Evolutionary conservation across 2,329 filamentous ascomycete genomes (phyloP).

Genomic region (Fusarium annulatum): DNA sequence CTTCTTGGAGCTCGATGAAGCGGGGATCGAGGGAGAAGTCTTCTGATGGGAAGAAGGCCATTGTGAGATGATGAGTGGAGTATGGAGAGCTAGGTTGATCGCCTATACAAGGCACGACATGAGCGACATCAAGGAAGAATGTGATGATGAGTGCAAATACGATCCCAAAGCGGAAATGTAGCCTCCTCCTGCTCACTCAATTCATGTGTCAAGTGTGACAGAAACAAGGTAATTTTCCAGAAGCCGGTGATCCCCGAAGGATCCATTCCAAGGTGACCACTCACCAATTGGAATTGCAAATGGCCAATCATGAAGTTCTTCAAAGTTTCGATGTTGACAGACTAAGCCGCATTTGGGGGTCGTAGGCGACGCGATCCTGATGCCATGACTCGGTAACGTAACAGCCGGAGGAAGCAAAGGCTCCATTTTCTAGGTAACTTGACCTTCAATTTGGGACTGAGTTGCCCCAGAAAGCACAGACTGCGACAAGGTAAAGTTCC

Average conservation of each 20-base stretch:
- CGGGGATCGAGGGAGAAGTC: slow-evolving; percentile 52
- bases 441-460: background rate
- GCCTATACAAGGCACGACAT: background rate
- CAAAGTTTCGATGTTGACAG: background rate
- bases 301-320: background rate
- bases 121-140: background rate
- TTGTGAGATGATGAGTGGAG: slow-evolving; percentile 8
- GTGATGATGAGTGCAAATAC: background rate
- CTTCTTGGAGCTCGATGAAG: slow-evolving; percentile 58
- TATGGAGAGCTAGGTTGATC: background rate
- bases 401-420: background rate
- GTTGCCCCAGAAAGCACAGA: slow-evolving; percentile 13
- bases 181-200: background rate
- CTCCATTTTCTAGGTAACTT: slow-evolving; percentile 6
- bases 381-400: slow-evolving; percentile 17
- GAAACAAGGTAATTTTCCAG: slow-evolving; percentile 18
- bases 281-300: background rate
- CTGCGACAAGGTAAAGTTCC: background rate
- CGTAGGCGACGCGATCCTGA: slow-evolving; percentile 4
- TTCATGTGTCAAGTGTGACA: background rate
- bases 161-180: slow-evolving; percentile 5
- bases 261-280: background rate
- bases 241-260: slow-evolving; percentile 12
- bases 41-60: slow-evolving; percentile 43
- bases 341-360: background rate